Conservation (phyloP, 2,329 filamentous ascomycete species). For the Pyrenophora teres region DNA sequence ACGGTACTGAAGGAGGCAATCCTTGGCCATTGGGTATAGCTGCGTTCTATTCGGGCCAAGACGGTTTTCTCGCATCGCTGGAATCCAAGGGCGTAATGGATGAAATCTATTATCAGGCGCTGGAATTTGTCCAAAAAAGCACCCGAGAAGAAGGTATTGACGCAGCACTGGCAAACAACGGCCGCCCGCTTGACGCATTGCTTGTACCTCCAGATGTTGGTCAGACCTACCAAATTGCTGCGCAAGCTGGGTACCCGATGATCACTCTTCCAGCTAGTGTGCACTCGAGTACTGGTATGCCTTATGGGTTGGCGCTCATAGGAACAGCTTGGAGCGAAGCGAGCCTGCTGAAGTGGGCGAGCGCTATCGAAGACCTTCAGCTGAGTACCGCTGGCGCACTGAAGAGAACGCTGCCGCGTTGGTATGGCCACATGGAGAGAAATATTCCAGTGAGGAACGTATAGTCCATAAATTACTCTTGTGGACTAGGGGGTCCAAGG, state of each 20-base stretch:
- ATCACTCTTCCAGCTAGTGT: constrained; percentile 70
- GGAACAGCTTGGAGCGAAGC: constrained; percentile 66
- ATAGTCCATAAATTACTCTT: not conserved
- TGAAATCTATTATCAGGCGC: constrained; percentile 69
- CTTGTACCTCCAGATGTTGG: constrained; percentile 71
- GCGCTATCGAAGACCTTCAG: constrained; percentile 51
- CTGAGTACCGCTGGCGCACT: constrained; percentile 18
- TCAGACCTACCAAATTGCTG: constrained; percentile 70
- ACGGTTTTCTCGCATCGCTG: constrained; percentile 68
- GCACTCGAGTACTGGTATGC: constrained; percentile 52
- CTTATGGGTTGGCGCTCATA: constrained; percentile 54
- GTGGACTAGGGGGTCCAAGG: no score
- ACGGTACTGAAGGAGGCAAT: constrained; percentile 68
- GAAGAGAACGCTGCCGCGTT: constrained; percentile 41
- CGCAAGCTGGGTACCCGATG: constrained; percentile 76
- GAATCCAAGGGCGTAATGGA: constrained; percentile 65
- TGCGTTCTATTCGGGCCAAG: constrained; percentile 64
- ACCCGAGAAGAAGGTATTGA: constrained; percentile 71
- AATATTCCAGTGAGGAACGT: constrained; percentile 45
- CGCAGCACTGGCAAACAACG: constrained; percentile 60
- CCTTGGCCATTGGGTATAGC: constrained; percentile 59
- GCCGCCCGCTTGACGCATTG: constrained; percentile 61
- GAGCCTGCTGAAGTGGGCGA: constrained; percentile 63
- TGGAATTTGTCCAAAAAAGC: constrained; percentile 63
- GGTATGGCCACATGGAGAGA: constrained; percentile 21